phyloP scores from a whole-genome alignment of 2,329 filamentous ascomycete species.

The Penicillium corylophilum region DNA sequence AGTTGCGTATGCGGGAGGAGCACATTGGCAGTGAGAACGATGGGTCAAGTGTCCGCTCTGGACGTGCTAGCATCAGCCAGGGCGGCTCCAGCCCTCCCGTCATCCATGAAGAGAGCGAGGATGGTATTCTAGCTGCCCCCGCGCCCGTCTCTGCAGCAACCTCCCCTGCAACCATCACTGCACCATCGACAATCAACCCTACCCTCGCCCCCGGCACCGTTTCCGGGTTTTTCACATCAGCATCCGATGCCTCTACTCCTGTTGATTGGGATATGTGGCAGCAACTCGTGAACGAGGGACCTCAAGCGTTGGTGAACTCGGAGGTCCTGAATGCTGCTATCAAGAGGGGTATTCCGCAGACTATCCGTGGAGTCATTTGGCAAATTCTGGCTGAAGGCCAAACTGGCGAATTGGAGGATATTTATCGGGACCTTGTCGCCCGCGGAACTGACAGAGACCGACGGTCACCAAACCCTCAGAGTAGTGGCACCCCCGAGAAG shows the following conservation, averaged over 20 bases:
- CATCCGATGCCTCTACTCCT: constrained; percentile 62
- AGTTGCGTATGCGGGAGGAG: constrained; percentile 73
- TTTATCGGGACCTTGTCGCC: constrained; percentile 79
- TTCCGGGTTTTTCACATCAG: constrained; percentile 71
- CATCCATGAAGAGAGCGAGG: constrained; percentile 49
- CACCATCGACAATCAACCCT: constrained; percentile 65
- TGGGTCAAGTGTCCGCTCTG: constrained; percentile 51
- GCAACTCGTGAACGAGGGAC: constrained; percentile 89
- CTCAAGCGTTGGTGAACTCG: constrained; percentile 82
- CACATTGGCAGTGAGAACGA: constrained; percentile 59
- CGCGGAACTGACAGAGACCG: constrained; percentile 73
- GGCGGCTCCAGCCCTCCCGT: constrained; percentile 49
- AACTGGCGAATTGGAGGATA: constrained; percentile 79
- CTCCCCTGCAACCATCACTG: constrained; percentile 41
- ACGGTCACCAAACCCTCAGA: constrained; percentile 51
- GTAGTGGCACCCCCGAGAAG: constrained; percentile 60
- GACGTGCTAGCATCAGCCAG: constrained; percentile 43
- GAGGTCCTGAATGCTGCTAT: constrained; percentile 90
- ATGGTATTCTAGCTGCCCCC: constrained; percentile 31
- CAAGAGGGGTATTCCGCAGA: constrained; percentile 87
- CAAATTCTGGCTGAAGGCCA: constrained; percentile 95
- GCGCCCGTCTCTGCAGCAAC: constrained; percentile 26
- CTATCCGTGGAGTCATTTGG: constrained; percentile 98
- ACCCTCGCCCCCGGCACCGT: constrained; percentile 81
- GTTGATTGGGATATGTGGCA: constrained; percentile 99